A percentile compares a stretch with the other conserved stretches of the same genome.
Conservation (phyloP, 306 rosid genomes). For the Hippophae rhamnoides region DNA sequence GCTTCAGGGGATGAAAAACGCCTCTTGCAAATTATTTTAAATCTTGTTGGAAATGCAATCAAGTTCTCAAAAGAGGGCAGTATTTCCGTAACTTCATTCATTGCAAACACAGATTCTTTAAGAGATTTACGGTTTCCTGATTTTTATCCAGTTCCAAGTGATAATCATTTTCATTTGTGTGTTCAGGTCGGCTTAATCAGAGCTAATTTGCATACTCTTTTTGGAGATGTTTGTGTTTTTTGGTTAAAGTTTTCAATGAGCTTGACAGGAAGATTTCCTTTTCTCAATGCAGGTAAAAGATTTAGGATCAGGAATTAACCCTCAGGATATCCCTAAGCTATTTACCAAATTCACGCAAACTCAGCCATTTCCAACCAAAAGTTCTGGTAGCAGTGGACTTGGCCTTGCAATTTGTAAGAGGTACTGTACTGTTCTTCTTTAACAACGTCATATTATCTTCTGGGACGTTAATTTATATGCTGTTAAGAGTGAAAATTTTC, state of each 20-base stretch:
- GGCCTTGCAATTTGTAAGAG: slow-evolving; percentile 92
- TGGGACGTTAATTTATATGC: neutral
- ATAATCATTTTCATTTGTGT: slow-evolving; percentile 68
- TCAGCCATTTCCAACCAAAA: slow-evolving; percentile 54
- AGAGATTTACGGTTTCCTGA: slow-evolving; percentile 66
- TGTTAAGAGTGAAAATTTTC: neutral
- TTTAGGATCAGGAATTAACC: slow-evolving; percentile 74
- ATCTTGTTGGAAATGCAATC: slow-evolving; percentile 91
- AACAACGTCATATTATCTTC: slow-evolving; percentile 3
- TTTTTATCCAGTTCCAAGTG: slow-evolving; percentile 54
- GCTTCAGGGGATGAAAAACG: slow-evolving; percentile 85
- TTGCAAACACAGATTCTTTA: slow-evolving; percentile 68
- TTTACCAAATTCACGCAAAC: slow-evolving; percentile 81
- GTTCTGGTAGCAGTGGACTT: slow-evolving; percentile 68
- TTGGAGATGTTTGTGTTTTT: slow-evolving; percentile 8
- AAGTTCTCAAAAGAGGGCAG: slow-evolving; percentile 89
- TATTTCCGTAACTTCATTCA: slow-evolving; percentile 50
- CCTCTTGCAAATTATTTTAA: slow-evolving; percentile 76
- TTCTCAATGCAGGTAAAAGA: slow-evolving; percentile 59
- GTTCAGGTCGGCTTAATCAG: slow-evolving; percentile 68
- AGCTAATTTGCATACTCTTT: slow-evolving; percentile 14
- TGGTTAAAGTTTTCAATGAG: slow-evolving; percentile 7
- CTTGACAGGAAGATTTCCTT: neutral
- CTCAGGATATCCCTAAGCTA: slow-evolving; percentile 75
- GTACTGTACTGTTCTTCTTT: slow-evolving; percentile 26